phyloP scores from a whole-genome alignment of 2,329 filamentous ascomycete species.

The Colletotrichum sp. region DNA sequence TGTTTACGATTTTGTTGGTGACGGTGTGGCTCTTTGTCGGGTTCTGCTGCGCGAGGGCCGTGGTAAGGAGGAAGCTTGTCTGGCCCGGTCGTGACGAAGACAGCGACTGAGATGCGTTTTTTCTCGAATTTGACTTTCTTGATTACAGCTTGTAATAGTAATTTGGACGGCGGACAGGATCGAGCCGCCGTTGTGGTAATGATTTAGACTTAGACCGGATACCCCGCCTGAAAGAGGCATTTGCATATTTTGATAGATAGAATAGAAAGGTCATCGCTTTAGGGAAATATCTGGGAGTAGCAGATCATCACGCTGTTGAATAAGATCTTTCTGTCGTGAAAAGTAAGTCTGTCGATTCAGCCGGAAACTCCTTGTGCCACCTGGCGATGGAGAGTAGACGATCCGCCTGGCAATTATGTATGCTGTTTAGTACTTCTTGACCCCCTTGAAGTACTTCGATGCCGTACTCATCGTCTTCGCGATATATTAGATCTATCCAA shows the following conservation, averaged over 20 bases:
- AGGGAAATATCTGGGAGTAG: rapidly evolving
- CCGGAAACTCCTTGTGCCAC: constrained; percentile 44
- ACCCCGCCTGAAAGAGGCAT: neutral
- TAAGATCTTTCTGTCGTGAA: neutral
- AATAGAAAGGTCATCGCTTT: neutral
- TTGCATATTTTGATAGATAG: neutral
- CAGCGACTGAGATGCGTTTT: constrained; percentile 22
- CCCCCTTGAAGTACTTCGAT: constrained; percentile 81
- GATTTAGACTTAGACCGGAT: neutral
- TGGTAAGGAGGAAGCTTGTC: constrained; percentile 50
- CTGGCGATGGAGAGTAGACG: constrained; percentile 84
- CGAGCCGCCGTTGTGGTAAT: neutral
- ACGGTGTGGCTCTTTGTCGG: constrained; percentile 55
- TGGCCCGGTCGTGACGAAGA: constrained; percentile 35
- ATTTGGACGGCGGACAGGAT: rapidly evolving
- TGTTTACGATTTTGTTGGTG: constrained; percentile 53
- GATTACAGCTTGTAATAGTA: too few relatives aligned
- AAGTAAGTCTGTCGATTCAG: too few relatives aligned
- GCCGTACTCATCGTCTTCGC: neutral
- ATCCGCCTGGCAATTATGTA: constrained; percentile 95
- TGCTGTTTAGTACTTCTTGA: constrained; percentile 88
- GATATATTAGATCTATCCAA: rapidly evolving
- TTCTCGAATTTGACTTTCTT: too few relatives aligned
- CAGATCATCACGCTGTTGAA: neutral
- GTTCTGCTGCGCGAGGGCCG: constrained; percentile 44